Evolutionary conservation across 2,329 filamentous ascomycete species (phyloP).

Genomic region (Clarireedia paspali): DNA sequence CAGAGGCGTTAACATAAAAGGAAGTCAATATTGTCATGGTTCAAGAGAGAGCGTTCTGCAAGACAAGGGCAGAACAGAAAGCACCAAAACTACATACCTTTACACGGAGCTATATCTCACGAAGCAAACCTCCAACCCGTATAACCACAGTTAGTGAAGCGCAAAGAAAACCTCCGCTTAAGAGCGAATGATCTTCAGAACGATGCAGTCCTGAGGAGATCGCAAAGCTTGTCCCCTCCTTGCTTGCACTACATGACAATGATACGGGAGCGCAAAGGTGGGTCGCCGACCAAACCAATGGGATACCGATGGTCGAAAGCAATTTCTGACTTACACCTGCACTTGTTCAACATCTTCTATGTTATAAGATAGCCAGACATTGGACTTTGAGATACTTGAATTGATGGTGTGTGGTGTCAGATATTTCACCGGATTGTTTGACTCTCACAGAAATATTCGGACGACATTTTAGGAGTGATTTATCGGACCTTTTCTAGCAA

Average conservation of each 20-base stretch:
- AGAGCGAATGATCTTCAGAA: neutral
- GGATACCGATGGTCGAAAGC: slow-evolving; percentile 3
- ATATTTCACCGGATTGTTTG: neutral
- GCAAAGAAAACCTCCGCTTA: neutral
- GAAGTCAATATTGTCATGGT: slow-evolving; percentile 1
- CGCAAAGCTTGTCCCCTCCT: slow-evolving; percentile 1
- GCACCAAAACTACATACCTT: slow-evolving; percentile 3
- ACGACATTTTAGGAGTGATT: neutral
- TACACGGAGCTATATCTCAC: neutral
- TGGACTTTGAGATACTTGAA: neutral
- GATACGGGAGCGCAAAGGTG: neutral
- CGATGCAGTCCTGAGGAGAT: slow-evolving; percentile 5
- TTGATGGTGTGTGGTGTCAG: neutral
- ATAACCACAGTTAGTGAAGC: neutral
- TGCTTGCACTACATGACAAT: slow-evolving; percentile 5
- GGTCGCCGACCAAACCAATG: slow-evolving; percentile 8
- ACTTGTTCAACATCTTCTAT: slow-evolving; percentile 1
- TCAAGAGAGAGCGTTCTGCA: slow-evolving; percentile 2
- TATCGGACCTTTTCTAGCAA: neutral
- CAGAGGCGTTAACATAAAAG: neutral
- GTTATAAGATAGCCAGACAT: neutral
- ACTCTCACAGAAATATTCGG: neutral
- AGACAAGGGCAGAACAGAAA: slow-evolving; percentile 1
- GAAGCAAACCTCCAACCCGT: neutral
- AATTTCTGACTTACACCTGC: neutral